These are phyloP conservation scores for Penicillium silybi DNA, from an alignment of 495 filamentous ascomycete genomes.

Conservation along the genomic window DNA sequence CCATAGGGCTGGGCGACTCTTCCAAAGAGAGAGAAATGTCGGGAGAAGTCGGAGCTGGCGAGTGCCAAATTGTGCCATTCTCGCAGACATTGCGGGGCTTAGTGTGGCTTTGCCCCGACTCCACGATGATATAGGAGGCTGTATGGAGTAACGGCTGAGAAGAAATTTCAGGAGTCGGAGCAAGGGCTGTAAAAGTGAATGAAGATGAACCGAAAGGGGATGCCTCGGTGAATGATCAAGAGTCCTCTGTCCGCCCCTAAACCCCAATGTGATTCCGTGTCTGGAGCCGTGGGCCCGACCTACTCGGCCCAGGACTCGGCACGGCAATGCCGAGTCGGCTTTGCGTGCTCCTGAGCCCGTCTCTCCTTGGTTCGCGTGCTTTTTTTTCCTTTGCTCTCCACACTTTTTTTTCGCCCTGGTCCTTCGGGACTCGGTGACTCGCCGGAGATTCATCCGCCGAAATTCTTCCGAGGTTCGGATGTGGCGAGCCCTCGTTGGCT, in stretches of 20 bases:
- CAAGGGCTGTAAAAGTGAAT: slow-evolving; percentile 16
- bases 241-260: slow-evolving; percentile 11
- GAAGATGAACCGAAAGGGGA: slow-evolving; percentile 6
- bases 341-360: slow-evolving; percentile 12
- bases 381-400: slow-evolving; percentile 6
- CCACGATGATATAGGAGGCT: slow-evolving; percentile 22
- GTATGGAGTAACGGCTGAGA: slow-evolving; percentile 1
- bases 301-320: slow-evolving; percentile 16
- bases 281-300: slow-evolving; percentile 16
- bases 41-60: slow-evolving; percentile 20
- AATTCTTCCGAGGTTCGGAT: slow-evolving; percentile 19
- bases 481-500: not conserved
- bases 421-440: not conserved
- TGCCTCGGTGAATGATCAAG: slow-evolving; percentile 9
- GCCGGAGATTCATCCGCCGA: slow-evolving; percentile 7
- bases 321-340: slow-evolving; percentile 21
- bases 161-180: slow-evolving; percentile 3
- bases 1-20: slow-evolving; percentile 14
- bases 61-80: slow-evolving; percentile 14
- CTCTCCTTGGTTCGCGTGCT: slow-evolving; percentile 1
- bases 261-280: slow-evolving; percentile 1
- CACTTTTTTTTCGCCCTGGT: slow-evolving; percentile 1
- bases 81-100: slow-evolving; percentile 18
- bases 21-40: slow-evolving; percentile 1
- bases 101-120: slow-evolving; percentile 10